Percentiles rank a stretch among this genome's conserved stretches.
Evolutionary conservation across 2,329 filamentous ascomycete species (phyloP).

Genomic region (Alternaria metachromatica): DNA sequence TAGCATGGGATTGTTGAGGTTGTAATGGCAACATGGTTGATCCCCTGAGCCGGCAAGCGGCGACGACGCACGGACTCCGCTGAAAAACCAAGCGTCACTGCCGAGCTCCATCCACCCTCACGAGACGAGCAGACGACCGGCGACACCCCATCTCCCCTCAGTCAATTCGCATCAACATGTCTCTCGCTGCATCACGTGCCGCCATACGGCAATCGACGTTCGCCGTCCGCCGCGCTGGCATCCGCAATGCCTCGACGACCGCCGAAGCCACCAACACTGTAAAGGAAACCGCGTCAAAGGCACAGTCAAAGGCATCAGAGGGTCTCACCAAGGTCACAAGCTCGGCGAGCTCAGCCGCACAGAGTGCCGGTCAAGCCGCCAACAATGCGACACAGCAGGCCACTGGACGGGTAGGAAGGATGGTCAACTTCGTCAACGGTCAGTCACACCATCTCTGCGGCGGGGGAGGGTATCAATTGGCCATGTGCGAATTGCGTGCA

Average conservation of each 20-base stretch:
- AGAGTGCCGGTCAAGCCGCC: conserved; percentile 69
- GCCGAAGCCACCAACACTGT: conserved; percentile 55
- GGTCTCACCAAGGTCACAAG: conserved; percentile 82
- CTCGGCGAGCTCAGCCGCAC: conserved; percentile 78
- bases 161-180: conserved; percentile 50
- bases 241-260: conserved; percentile 59
- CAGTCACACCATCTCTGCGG: conserved; percentile 52
- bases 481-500: neutral
- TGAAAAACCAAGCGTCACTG: conserved; percentile 29
- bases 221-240: conserved; percentile 50
- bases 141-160: conserved; percentile 27
- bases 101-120: conserved; percentile 22
- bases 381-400: conserved; percentile 51
- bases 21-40: conserved; percentile 6
- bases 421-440: conserved; percentile 87
- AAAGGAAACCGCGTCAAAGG: conserved; percentile 65
- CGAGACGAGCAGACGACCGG: conserved; percentile 19
- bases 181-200: conserved; percentile 55
- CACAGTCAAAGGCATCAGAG: conserved; percentile 75
- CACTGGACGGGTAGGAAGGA: conserved; percentile 68
- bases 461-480: conserved; percentile 11
- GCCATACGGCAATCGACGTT: conserved; percentile 54
- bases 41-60: conserved; percentile 21
- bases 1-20: neutral
- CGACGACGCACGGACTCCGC: conserved; percentile 16